phyloP scores from a whole-genome alignment of 2,329 filamentous ascomycete species.

The Leptosphaerulina australis region DNA sequence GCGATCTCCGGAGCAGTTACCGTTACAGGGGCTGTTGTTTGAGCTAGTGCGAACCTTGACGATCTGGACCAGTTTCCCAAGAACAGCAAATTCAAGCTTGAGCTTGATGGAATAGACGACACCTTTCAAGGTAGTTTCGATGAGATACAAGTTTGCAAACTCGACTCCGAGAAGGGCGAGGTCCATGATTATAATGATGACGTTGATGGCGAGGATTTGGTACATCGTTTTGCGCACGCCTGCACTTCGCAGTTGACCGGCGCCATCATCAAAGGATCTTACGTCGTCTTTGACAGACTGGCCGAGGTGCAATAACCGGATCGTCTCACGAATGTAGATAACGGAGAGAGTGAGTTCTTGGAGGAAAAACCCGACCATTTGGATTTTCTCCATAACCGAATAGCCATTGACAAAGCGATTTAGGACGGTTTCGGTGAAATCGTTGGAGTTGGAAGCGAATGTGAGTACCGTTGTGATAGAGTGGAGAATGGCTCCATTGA shows the following conservation, averaged over 20 bases:
- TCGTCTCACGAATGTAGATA: constrained; percentile 61
- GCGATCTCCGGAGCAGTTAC: constrained; percentile 1
- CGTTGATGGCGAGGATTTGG: constrained; percentile 44
- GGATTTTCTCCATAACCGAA: constrained; percentile 53
- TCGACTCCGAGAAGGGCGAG: constrained; percentile 37
- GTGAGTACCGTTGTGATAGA: constrained; percentile 61
- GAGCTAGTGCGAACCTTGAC: constrained; percentile 32
- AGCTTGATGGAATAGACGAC: constrained; percentile 56
- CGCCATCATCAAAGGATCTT: constrained; percentile 41
- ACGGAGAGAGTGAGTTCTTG: constrained; percentile 50
- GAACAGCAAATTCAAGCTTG: constrained; percentile 63
- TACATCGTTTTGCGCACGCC: constrained; percentile 42
- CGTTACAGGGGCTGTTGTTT: constrained; percentile 22
- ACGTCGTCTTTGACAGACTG: constrained; percentile 34
- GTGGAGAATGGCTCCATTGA: constrained; percentile 61
- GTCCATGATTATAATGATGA: constrained; percentile 45
- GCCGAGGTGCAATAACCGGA: constrained; percentile 51
- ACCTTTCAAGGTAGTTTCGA: constrained; percentile 49
- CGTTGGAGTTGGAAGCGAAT: constrained; percentile 57
- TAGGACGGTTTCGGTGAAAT: constrained; percentile 26
- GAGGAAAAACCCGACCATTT: constrained; percentile 52
- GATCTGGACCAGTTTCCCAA: constrained; percentile 54
- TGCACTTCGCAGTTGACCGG: constrained; percentile 27
- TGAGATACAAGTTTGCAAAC: constrained; percentile 43
- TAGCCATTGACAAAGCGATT: constrained; percentile 45